These are phyloP conservation scores for Fusarium sp. DNA, from an alignment of 2,329 filamentous ascomycete species.

Conservation along the genomic window DNA sequence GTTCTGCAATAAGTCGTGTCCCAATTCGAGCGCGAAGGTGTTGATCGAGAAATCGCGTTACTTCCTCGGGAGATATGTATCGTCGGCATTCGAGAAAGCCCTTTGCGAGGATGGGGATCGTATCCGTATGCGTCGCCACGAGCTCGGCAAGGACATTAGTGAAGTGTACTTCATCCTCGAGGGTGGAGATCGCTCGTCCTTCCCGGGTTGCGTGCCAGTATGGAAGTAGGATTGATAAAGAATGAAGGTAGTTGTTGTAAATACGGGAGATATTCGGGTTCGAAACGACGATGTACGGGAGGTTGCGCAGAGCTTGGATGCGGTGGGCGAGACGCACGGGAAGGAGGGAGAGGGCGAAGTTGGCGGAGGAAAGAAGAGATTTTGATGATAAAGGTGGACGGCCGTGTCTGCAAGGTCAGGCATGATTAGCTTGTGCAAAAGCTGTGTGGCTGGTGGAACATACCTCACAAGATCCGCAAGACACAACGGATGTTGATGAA, in stretches of 20 bases:
- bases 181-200: slow-evolving; percentile 61
- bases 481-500: slow-evolving; percentile 83
- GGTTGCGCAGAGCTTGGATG: slow-evolving; percentile 90
- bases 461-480: slow-evolving; percentile 91
- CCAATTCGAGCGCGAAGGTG: slow-evolving; percentile 94
- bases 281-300: slow-evolving; percentile 98
- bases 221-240: slow-evolving; percentile 87
- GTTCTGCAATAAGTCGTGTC: slow-evolving; percentile 92
- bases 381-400: slow-evolving; percentile 84
- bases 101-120: slow-evolving; percentile 89
- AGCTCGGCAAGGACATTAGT: slow-evolving; percentile 93
- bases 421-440: neutral
- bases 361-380: slow-evolving; percentile 88
- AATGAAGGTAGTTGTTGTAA: slow-evolving; percentile 96
- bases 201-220: slow-evolving; percentile 69
- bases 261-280: slow-evolving; percentile 95
- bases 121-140: slow-evolving; percentile 94
- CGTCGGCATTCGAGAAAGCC: slow-evolving; percentile 94
- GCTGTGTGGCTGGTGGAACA: slow-evolving; percentile 2
- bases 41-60: slow-evolving; percentile 93
- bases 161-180: slow-evolving; percentile 91
- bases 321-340: slow-evolving; percentile 93
- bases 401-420: slow-evolving; percentile 66
- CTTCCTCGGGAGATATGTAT: slow-evolving; percentile 84
- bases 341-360: slow-evolving; percentile 93